phyloP scores from a whole-genome alignment of 768 basidiomycete genomes.

The Podaxis rugospora region DNA sequence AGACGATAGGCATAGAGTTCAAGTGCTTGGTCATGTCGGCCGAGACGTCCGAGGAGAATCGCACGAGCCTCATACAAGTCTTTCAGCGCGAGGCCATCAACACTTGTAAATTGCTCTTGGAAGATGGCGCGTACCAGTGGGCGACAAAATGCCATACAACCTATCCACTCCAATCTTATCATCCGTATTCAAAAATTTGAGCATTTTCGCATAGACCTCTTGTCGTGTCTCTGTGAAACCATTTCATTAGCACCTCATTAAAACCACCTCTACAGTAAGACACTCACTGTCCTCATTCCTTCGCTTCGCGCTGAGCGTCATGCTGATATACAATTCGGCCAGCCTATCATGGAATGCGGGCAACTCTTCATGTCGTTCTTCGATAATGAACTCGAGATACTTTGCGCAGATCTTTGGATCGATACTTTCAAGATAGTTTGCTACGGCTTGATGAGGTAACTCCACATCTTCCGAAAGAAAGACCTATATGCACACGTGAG shows the following conservation, averaged over 20 bases:
- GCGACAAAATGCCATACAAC: constrained; percentile 74
- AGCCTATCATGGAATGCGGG: constrained; percentile 82
- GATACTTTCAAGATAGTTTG: constrained; percentile 72
- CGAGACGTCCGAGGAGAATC: constrained; percentile 83
- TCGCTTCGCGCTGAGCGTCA: constrained; percentile 56
- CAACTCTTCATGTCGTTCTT: constrained; percentile 63
- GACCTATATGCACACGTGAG: constrained; percentile 46
- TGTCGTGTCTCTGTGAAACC: constrained; percentile 38
- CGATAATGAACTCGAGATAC: constrained; percentile 84
- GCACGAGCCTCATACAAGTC: constrained; percentile 91
- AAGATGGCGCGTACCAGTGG: constrained; percentile 54
- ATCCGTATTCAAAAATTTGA: constrained; percentile 73
- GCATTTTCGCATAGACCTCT: constrained; percentile 61
- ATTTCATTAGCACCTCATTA: constrained; percentile 2
- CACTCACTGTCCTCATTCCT: constrained; percentile 53
- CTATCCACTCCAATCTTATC: constrained; percentile 71
- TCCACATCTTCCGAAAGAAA: constrained; percentile 96
- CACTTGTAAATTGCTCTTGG: not conserved
- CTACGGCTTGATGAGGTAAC: constrained; percentile 72
- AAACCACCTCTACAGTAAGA: not conserved
- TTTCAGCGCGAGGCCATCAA: constrained; percentile 22
- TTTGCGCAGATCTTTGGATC: constrained; percentile 64
- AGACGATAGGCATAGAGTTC: constrained; percentile 91
- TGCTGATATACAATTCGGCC: constrained; percentile 78
- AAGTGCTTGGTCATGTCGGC: constrained; percentile 90